Base-by-base conservation (phyloP, 768 basidiomycete species). In the Lentinula guzmanii region DNA sequence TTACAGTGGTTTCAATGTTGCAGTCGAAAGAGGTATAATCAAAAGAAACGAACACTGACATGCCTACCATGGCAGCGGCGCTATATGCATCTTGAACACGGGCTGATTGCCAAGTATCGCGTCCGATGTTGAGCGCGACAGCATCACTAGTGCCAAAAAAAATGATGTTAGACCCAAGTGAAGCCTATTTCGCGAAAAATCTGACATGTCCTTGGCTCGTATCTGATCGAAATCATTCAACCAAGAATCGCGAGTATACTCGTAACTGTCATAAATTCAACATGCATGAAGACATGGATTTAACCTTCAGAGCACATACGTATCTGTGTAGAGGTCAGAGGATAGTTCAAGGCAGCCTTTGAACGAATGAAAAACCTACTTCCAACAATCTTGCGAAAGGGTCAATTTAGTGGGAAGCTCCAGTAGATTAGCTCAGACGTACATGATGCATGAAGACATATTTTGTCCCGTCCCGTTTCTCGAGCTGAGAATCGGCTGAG, bases 91-190 rank as follows among this genome's bases (percentile, higher is more conserved):
- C 75, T 8, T 68, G 72, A 8, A 85, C 70, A 57, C 82, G 82
- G 4, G 55, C 67, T 13, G 70, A 72, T 63, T 85, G 80, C 82
- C 85, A 88, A 9, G 70, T 64, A 62, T 82, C 78, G 4, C 73
- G 71, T 43, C 87, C 86, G 45, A 87, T 74, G 70, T 89, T 89
- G 43, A 88, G 72, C 0, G 86, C 86, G 57, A 87, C 77, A 0
- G 82, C 87, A 62, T 87, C 86, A 18, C 79, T 82, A 58, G n/a
- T n/a, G 16, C 42, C 42, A 33, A 35, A 13, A 16, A 16, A 16
- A 28, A 34, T 39, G 41, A 41, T 9, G 11, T 34, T 11, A 35
- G 34, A 24, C 10, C n/a, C 60, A 41, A 3, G 16, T 13, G 37
- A 28, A 41, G 9, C 39, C 39, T 1, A 35, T 13, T 37, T 35